Conservation (phyloP, 306 rosid species). For the Geum urbanum region DNA sequence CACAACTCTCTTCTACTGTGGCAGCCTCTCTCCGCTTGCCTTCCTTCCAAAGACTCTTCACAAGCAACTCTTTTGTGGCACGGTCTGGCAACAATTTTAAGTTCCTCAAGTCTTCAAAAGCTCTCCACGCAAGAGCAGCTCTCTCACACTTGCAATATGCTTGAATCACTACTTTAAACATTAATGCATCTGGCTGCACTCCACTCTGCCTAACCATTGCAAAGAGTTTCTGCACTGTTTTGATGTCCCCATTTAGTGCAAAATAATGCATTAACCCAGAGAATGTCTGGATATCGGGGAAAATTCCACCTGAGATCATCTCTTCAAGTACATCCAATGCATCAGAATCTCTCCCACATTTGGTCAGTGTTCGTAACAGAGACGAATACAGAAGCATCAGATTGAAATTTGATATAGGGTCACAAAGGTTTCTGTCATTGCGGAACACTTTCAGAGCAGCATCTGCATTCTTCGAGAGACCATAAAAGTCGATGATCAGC, state of each 20-base stretch:
- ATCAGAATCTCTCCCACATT: conserved; percentile 55
- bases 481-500: conserved; percentile 67
- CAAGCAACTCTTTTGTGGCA: conserved; percentile 70
- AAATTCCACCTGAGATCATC: conserved; percentile 60
- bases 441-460: conserved; percentile 76
- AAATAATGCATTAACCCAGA: conserved; percentile 69
- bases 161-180: conserved; percentile 61
- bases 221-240: conserved; percentile 69
- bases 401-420: conserved; percentile 53
- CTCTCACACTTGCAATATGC: conserved; percentile 77
- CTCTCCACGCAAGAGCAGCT: conserved; percentile 68
- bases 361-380: conserved; percentile 63
- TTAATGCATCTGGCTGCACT: conserved; percentile 58
- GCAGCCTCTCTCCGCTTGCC: conserved; percentile 81
- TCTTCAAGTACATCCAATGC: conserved; percentile 63
- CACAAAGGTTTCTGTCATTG: conserved; percentile 48
- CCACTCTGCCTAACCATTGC: conserved; percentile 64
- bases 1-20: conserved; percentile 57
- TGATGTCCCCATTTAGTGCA: conserved; percentile 54
- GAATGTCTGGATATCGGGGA: conserved; percentile 73
- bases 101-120: conserved; percentile 67
- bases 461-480: conserved; percentile 68
- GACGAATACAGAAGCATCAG: conserved; percentile 70
- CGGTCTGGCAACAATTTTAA: conserved; percentile 53
- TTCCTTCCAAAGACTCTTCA: conserved; percentile 83